Conservation (phyloP, 192 early-diverging fungal species). For the Linnemannia hyalina region DNA sequence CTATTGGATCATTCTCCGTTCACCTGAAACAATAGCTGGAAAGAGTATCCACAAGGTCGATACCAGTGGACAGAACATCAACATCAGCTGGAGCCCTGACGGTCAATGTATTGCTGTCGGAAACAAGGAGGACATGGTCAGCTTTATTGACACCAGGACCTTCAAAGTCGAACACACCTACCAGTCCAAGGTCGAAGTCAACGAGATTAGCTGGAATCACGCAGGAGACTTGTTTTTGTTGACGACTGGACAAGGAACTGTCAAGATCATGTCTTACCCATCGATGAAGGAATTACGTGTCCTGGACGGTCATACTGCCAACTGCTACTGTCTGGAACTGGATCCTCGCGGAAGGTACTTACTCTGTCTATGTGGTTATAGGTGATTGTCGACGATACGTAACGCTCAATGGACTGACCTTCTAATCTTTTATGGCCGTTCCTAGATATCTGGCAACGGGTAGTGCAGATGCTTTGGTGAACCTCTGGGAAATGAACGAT, state of each 20-base stretch:
- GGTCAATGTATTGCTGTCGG: slow-evolving; percentile 85
- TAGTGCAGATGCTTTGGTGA: slow-evolving; percentile 80
- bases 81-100: slow-evolving; percentile 86
- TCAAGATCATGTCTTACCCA: slow-evolving; percentile 78
- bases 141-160: slow-evolving; percentile 80
- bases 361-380: not conserved
- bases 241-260: slow-evolving; percentile 81
- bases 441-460: slow-evolving; percentile 83
- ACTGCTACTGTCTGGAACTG: slow-evolving; percentile 83
- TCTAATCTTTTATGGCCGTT: not conserved
- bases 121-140: slow-evolving; percentile 84
- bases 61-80: slow-evolving; percentile 88
- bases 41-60: slow-evolving; percentile 69
- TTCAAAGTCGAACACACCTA: slow-evolving; percentile 31
- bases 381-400: no score
- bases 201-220: slow-evolving; percentile 87
- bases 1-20: not conserved
- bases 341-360: slow-evolving; percentile 76
- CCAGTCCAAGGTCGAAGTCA: slow-evolving; percentile 63
- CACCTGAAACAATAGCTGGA: slow-evolving; percentile 40
- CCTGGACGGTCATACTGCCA: slow-evolving; percentile 82
- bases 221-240: slow-evolving; percentile 80
- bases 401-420: not conserved
- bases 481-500: slow-evolving; percentile 81
- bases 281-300: slow-evolving; percentile 66